These are phyloP conservation scores for Plenodomus lindquistii DNA, from an alignment of 2,329 filamentous ascomycete genomes.

Conservation along the genomic window DNA sequence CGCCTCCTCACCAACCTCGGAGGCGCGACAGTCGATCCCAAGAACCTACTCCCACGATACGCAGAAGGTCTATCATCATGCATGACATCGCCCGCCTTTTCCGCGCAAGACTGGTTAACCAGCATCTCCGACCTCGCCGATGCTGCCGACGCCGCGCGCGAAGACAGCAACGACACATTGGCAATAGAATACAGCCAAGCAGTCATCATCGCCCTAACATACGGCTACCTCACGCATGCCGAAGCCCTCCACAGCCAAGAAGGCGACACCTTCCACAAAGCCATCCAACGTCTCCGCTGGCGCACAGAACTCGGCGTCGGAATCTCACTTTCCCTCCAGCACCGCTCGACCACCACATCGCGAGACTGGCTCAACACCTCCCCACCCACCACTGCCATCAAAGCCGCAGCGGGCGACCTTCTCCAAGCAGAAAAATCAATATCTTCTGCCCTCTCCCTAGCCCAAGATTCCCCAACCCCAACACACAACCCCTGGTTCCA, in stretches of 20 bases:
- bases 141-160: constrained; percentile 20
- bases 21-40: constrained; percentile 18
- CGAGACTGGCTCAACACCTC: constrained; percentile 18
- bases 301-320: constrained; percentile 31
- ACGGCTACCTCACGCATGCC: constrained; percentile 36
- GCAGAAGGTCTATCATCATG: constrained; percentile 22
- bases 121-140: constrained; percentile 22
- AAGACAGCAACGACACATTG: constrained; percentile 14
- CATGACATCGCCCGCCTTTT: constrained; percentile 21
- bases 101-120: constrained; percentile 20
- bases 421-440: constrained; percentile 28
- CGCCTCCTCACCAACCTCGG: constrained; percentile 29
- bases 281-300: constrained; percentile 36
- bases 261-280: constrained; percentile 18
- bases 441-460: constrained; percentile 30
- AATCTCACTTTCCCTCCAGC: constrained; percentile 20
- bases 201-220: constrained; percentile 35
- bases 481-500: constrained; percentile 35
- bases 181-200: constrained; percentile 29
- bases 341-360: constrained; percentile 6
- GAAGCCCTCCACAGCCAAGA: constrained; percentile 30
- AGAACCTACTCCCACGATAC: constrained; percentile 30
- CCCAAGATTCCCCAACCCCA: constrained; percentile 32
- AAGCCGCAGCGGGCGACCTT: constrained; percentile 21
- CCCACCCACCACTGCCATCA: not conserved